A percentile compares a stretch with the other conserved stretches of the same genome.
These are phyloP conservation scores for Fusarium graminum DNA, from an alignment of 2,329 filamentous ascomycete genomes.

Conservation along the genomic window DNA sequence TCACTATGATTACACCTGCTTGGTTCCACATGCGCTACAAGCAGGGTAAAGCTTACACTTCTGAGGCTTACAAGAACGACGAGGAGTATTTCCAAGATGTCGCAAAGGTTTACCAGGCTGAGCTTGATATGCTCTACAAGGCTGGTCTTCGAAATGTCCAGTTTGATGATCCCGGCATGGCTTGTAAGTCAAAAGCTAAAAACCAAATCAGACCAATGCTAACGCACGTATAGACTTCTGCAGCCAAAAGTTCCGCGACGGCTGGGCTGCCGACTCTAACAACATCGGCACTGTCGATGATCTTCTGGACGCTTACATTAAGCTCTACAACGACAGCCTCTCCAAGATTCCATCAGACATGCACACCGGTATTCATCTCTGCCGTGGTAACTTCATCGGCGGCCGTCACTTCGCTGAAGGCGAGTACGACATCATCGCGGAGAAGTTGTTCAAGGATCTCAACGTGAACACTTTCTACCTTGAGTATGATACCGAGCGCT, in stretches of 20 bases:
- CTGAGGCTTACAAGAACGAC: conserved; percentile 48
- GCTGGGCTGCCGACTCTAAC: conserved; percentile 75
- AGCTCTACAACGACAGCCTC: conserved; percentile 80
- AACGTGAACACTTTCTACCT: conserved; percentile 77
- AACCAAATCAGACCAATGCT: not conserved
- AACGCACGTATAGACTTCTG: conserved; percentile 72
- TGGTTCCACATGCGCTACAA: conserved; percentile 53
- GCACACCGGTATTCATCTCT: conserved; percentile 82
- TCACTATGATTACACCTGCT: conserved; percentile 67
- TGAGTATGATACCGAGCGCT: conserved; percentile 75
- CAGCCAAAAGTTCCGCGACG: conserved; percentile 76
- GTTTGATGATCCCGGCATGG: conserved; percentile 75
- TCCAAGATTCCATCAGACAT: conserved; percentile 74
- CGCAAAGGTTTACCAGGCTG: conserved; percentile 74
- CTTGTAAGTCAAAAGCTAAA: conserved; percentile 63
- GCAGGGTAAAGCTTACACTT: conserved; percentile 48
- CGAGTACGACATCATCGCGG: conserved; percentile 75
- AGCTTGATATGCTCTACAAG: conserved; percentile 71
- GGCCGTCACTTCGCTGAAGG: conserved; percentile 76
- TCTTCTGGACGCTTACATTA: conserved; percentile 80
- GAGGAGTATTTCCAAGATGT: conserved; percentile 74
- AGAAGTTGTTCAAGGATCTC: conserved; percentile 73
- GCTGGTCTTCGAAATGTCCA: conserved; percentile 75
- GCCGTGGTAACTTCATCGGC: conserved; percentile 76
- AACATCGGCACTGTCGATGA: conserved; percentile 77